Evolutionary conservation across 2,329 filamentous ascomycete species (phyloP), one percentile per base, ranked within the genome.

Genomic region (Talaromyces sp.): DNA sequence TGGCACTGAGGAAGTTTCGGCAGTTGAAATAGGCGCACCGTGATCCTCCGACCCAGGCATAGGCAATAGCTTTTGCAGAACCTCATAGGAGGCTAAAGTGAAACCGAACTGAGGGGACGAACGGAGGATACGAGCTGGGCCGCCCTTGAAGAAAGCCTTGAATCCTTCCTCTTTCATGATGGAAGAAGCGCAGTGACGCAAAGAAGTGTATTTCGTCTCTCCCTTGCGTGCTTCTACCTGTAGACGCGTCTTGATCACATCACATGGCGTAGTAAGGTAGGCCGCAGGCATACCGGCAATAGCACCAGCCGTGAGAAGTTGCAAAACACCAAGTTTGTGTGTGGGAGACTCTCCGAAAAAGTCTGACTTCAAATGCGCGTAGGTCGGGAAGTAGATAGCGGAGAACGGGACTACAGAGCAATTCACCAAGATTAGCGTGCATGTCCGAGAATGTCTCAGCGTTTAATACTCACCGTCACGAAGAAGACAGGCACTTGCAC

Each of bases 81-180:
- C 82, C 75, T 99, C 94, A 75, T 97, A 99, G 43, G 89, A 89
- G 3, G 94, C 94, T 22, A 99, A 85, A 0, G 94, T 99, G 80
- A 97, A 97, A 63, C 94, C 94, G 73, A 99, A 99, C 72, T 99
- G 94, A 15, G 94, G 94, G 11, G 91, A 97, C 0, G 91, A 97
- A 69, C 94, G 88, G 72, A 97, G 77, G 69, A 99, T 95, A 79
- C 94, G 90, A 8, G 94, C 94, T 1, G 93, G 92, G 1, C 94
- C 94, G 65, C 94, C 94, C 81, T 97, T 97, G 86, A 97, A 99
- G 81, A 99, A 99, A 25, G 94, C 94, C 63, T 83, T 85, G 83
- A 97, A 93, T 10, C 94, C 94, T 76, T 99, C 94, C 73, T 97
- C 89, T 73, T 87, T 85, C 78, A 82, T 87, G 67, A 99, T 89